Base-by-base conservation (phyloP, 2,329 filamentous ascomycete species). In the Paraphoma chrysanthemicola region DNA sequence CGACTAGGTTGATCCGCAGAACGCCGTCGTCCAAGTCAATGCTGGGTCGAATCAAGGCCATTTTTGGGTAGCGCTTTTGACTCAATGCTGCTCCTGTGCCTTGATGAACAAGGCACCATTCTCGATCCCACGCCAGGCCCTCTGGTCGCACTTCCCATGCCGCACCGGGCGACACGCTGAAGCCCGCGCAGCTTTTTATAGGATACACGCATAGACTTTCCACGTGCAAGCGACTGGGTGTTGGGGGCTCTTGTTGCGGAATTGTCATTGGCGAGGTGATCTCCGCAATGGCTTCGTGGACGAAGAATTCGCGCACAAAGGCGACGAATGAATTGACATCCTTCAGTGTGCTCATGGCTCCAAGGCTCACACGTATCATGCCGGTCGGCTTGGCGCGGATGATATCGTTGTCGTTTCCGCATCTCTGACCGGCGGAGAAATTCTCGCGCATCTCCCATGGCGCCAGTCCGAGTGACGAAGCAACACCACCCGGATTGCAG, bases 91-190 rank as follows among this genome's bases (percentile, higher is more conserved):
- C 88, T 0, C 92, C 90, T 1, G 93, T 96, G 43, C 92, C 93
- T 70, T 88, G 86, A 72, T 97, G 93, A 12, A 99, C 83, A 17
- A 99, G 81, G 77, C 94, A 98, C 94, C 95, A 99, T 79, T 98
- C 94, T 59, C 95, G 85, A 74, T 99, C 95, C 93, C 94, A 98
- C 8, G 88, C 90, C 2, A 99, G 81, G 0, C 95, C 95, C 78
- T 97, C 93, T 7, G 85, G 82, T 53, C 85, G 86, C 17, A 98
- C 83, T 66, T 91, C 87, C 95, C 95, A 99, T 12, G 82, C 71
- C 7, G 79, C 79, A 2, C 81, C 83, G 0, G 78, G 59, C 1
- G 92, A 89, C 30, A 98, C 82, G 36, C 81, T 80, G 73, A 90
- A 96, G 0, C 91, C 91, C 14, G 88, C 91, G 68, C 95, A 98